phyloP scores from a whole-genome alignment of 2,329 filamentous ascomycete species.

The Diaporthe vexans region DNA sequence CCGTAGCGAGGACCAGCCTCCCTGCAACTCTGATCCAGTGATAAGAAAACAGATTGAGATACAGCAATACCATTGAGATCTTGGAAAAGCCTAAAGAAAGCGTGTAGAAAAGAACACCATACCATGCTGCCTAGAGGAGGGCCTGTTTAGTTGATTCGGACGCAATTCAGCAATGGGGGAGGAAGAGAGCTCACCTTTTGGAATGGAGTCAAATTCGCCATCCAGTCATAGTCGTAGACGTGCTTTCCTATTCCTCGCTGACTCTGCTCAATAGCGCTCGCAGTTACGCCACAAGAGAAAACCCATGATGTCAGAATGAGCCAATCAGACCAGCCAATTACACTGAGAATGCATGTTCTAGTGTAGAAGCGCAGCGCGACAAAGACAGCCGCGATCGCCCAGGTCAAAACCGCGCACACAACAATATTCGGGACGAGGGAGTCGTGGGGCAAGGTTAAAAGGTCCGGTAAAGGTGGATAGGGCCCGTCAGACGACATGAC shows the following conservation, averaged over 20 bases:
- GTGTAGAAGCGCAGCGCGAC: constrained; percentile 57
- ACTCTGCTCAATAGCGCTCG: constrained; percentile 46
- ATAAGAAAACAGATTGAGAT: constrained; percentile 49
- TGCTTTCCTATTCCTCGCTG: constrained; percentile 36
- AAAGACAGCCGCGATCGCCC: constrained; percentile 50
- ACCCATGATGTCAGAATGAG: constrained; percentile 53
- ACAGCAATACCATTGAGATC: constrained; percentile 49
- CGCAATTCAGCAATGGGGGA: no score
- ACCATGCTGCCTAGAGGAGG: constrained; percentile 45
- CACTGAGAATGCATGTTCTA: constrained; percentile 50
- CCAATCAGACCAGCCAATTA: constrained; percentile 55
- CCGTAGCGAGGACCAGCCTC: constrained; percentile 46
- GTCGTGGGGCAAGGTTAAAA: constrained; percentile 15
- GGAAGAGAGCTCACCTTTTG: constrained; percentile 5
- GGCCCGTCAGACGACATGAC: constrained; percentile 20
- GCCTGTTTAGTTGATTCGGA: neutral
- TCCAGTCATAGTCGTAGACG: constrained; percentile 35
- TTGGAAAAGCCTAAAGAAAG: constrained; percentile 48
- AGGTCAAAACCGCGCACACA: constrained; percentile 47
- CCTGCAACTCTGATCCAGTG: constrained; percentile 50
- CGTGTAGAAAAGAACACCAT: constrained; percentile 48
- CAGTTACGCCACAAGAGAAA: constrained; percentile 46
- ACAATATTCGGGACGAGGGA: constrained; percentile 46
- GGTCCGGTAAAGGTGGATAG: constrained; percentile 8
- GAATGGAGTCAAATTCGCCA: constrained; percentile 13